These are phyloP conservation scores for Calonectria crousiana DNA, from an alignment of 2,329 filamentous ascomycete genomes.

Conservation along the genomic window DNA sequence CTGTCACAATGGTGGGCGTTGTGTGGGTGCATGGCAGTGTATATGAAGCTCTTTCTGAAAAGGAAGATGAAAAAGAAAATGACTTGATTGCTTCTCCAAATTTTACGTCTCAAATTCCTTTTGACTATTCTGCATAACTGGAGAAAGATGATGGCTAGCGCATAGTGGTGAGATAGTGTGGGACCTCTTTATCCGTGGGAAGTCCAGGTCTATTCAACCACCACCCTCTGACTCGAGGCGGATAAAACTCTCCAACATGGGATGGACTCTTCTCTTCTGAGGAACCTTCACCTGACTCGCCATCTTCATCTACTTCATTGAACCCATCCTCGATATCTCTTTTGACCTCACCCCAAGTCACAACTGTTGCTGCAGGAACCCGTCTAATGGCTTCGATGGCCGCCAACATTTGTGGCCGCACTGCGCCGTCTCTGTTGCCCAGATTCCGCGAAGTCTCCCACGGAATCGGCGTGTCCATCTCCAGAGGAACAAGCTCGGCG, in stretches of 20 bases:
- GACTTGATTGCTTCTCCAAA: conserved; percentile 9
- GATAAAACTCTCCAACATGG: conserved; percentile 16
- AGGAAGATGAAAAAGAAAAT: neutral
- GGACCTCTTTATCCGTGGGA: conserved; percentile 23
- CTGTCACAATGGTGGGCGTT: neutral
- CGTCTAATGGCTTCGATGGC: conserved; percentile 1
- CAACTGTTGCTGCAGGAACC: conserved; percentile 11
- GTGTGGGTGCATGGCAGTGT: neutral
- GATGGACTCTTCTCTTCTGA: neutral
- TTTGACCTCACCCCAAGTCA: conserved; percentile 35
- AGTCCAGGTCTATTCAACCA: conserved; percentile 35
- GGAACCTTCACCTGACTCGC: neutral
- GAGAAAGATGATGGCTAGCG: neutral
- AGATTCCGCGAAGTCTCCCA: conserved; percentile 37
- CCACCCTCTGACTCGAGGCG: conserved; percentile 35
- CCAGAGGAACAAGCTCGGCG: conserved; percentile 36
- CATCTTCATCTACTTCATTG: conserved; percentile 5
- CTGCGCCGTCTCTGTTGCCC: neutral
- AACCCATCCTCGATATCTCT: conserved; percentile 34
- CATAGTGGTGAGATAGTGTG: neutral
- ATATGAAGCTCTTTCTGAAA: neutral
- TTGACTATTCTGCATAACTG: neutral
- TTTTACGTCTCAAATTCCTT: neutral
- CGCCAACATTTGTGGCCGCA: conserved; percentile 8
- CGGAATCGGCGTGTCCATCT: conserved; percentile 36